phyloP scores from a whole-genome alignment of 2,329 filamentous ascomycete species.

The Proliferodiscus dingleyae region DNA sequence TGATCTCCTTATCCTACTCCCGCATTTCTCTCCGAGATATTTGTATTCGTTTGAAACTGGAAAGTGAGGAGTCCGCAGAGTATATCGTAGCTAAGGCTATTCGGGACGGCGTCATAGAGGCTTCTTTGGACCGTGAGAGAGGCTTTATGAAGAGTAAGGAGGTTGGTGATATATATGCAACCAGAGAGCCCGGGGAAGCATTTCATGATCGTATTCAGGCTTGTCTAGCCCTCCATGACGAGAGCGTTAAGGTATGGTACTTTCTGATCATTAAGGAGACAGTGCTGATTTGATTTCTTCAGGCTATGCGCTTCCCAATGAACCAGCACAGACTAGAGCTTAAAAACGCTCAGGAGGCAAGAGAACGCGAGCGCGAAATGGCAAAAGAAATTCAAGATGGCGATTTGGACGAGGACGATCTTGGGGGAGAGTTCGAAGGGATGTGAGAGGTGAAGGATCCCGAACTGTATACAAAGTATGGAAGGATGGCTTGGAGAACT shows the following conservation, averaged over 20 bases:
- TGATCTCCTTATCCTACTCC: conserved; percentile 98
- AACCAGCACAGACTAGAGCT: conserved; percentile 96
- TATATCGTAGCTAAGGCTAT: conserved; percentile 99
- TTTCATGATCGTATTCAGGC: conserved; percentile 96
- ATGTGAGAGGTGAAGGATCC: conserved; percentile 42
- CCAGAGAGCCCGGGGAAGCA: conserved; percentile 88
- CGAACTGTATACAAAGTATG: conserved; percentile 19
- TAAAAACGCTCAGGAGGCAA: conserved; percentile 97
- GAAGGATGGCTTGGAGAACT: conserved; percentile 2
- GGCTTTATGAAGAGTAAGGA: conserved; percentile 99
- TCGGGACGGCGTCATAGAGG: conserved; percentile 94
- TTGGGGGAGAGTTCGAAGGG: conserved; percentile 91
- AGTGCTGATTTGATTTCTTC: conserved; percentile 10
- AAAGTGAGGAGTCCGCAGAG: conserved; percentile 95
- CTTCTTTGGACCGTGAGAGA: conserved; percentile 85
- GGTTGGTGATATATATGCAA: conserved; percentile 91
- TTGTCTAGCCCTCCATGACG: conserved; percentile 87
- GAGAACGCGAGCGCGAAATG: conserved; percentile 92
- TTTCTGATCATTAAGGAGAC: not conserved
- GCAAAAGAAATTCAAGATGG: conserved; percentile 99
- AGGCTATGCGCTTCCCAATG: conserved; percentile 99
- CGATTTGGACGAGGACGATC: conserved; percentile 93
- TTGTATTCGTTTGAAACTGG: conserved; percentile 87
- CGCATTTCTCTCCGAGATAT: conserved; percentile 96
- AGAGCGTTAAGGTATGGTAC: conserved; percentile 83